Percentiles rank a stretch among this genome's conserved stretches.
These are phyloP conservation scores for Xylaria palmicola DNA, from an alignment of 495 filamentous ascomycete species.

Conservation along the genomic window DNA sequence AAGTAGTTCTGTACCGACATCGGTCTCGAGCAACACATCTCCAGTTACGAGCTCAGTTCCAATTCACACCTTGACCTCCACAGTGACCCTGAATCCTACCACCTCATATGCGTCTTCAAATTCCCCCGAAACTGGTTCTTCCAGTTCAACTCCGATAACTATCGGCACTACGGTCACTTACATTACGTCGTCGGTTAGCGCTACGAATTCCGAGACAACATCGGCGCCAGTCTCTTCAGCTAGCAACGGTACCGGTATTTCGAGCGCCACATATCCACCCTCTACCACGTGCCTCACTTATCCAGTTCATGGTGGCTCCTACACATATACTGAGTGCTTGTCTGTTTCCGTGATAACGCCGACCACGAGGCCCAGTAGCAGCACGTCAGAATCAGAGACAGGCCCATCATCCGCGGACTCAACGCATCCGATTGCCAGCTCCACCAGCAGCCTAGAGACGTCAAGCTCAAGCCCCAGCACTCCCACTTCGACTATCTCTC, in stretches of 20 bases:
- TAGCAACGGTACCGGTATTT: slow-evolving; percentile 4
- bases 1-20: not conserved
- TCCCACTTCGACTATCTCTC: not conserved
- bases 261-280: slow-evolving; percentile 5
- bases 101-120: slow-evolving; percentile 17
- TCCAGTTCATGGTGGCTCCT: slow-evolving; percentile 20
- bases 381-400: not conserved
- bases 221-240: not conserved
- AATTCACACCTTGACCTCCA: slow-evolving; percentile 10
- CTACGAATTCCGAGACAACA: not conserved
- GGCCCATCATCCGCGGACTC: not conserved
- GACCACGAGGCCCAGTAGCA: not conserved
- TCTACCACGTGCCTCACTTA: slow-evolving; percentile 22
- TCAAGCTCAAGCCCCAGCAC: slow-evolving; percentile 14
- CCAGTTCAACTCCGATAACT: slow-evolving; percentile 5
- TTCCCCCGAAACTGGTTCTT: slow-evolving; percentile 22
- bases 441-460: not conserved
- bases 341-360: slow-evolving; percentile 3
- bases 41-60: not conserved
- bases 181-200: slow-evolving; percentile 1
- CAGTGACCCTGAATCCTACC: slow-evolving; percentile 12
- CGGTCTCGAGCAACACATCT: not conserved
- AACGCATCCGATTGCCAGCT: not conserved
- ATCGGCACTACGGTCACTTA: slow-evolving; percentile 6
- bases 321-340: slow-evolving; percentile 20